These are phyloP conservation scores for Andrographis paniculata DNA, from an alignment of 305 asterid genomes.

Conservation along the genomic window DNA sequence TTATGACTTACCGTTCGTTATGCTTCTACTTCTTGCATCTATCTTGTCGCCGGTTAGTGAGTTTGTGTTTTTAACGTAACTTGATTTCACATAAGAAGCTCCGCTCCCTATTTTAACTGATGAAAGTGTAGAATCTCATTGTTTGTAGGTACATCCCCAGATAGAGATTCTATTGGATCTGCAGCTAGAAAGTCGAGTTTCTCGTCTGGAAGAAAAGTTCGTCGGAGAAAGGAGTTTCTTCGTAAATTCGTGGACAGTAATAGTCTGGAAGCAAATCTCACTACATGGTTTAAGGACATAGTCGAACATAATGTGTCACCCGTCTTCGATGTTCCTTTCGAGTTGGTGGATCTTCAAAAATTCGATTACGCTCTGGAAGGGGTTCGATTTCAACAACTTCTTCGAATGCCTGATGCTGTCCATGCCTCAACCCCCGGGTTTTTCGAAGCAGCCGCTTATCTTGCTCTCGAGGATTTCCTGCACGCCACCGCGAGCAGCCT, in stretches of 20 bases:
- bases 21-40: not conserved
- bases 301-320: constrained; percentile 29
- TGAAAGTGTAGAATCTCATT: constrained; percentile 3
- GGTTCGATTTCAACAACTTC: constrained; percentile 74
- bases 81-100: constrained; percentile 7
- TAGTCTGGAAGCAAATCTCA: constrained; percentile 39
- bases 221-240: constrained; percentile 67
- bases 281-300: constrained; percentile 46
- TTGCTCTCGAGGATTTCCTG: constrained; percentile 85
- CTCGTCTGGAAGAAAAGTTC: constrained; percentile 66
- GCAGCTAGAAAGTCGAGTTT: constrained; percentile 62
- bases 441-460: constrained; percentile 62
- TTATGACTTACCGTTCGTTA: too few species aligned
- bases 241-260: constrained; percentile 71
- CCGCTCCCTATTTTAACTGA: constrained; percentile 3
- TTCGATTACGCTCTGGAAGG: constrained; percentile 89
- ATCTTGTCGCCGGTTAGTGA: not conserved
- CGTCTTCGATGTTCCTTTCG: constrained; percentile 71
- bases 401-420: constrained; percentile 83
- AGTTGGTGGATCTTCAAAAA: constrained; percentile 82
- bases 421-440: constrained; percentile 41
- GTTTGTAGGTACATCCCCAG: constrained; percentile 60
- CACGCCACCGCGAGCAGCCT: constrained; percentile 63
- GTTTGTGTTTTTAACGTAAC: not conserved
- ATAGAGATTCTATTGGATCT: constrained; percentile 65